A percentile compares a stretch with the other conserved stretches of the same genome.
phyloP scores from a whole-genome alignment of 495 filamentous ascomycete genomes.

The Talaromyces adpressus region DNA sequence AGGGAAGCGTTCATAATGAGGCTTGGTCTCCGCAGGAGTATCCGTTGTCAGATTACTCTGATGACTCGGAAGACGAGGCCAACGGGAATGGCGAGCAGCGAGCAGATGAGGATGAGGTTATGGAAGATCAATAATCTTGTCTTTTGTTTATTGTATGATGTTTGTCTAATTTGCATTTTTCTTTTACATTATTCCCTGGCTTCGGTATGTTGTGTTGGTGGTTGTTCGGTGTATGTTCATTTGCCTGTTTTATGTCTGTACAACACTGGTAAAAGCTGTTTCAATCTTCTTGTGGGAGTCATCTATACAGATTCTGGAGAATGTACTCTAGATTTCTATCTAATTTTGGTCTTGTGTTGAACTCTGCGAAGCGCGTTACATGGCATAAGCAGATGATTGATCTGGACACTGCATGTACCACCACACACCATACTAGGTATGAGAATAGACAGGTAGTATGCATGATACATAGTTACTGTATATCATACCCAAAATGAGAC shows the following conservation, averaged over 20 bases:
- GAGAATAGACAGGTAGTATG: too few relatives aligned
- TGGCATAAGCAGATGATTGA: background rate
- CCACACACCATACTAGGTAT: too few relatives aligned
- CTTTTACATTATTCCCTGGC: constrained; percentile 1
- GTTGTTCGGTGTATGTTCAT: background rate
- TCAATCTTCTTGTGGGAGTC: background rate
- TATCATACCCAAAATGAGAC: background rate
- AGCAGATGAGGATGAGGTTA: constrained; percentile 22
- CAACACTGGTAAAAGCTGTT: background rate
- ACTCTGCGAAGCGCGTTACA: background rate
- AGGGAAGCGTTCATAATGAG: constrained; percentile 39
- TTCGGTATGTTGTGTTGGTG: background rate
- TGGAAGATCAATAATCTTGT: constrained; percentile 24
- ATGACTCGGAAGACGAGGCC: constrained; percentile 24
- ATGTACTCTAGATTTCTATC: background rate
- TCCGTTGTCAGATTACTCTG: constrained; percentile 32
- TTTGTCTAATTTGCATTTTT: constrained; percentile 3
- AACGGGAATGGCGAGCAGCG: constrained; percentile 15
- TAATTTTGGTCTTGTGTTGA: background rate
- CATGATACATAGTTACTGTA: too few relatives aligned
- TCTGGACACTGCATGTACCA: background rate
- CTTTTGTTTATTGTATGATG: background rate
- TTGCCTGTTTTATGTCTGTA: background rate
- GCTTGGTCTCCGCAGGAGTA: constrained; percentile 5
- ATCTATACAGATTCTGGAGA: background rate